Conservation (phyloP, 2,329 filamentous ascomycete genomes). For the Fusarium anthophilum region DNA sequence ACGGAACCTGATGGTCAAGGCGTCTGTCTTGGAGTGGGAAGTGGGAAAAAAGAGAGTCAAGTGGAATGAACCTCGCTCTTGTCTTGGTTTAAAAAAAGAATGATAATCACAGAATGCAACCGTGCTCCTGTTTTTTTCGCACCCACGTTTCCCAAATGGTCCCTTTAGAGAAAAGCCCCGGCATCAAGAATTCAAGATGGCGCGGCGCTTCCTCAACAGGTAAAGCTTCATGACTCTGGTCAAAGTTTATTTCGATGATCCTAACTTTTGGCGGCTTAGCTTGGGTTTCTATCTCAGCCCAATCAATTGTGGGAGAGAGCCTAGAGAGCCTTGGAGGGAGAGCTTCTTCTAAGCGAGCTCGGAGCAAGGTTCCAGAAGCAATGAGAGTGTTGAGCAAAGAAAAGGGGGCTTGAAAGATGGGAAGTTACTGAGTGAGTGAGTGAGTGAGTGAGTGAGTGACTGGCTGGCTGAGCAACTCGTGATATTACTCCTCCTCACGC, state of each 20-base stretch:
- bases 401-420: not conserved
- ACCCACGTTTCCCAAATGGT: constrained; percentile 1
- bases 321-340: not conserved
- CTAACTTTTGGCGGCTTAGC: constrained; percentile 2
- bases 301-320: not conserved
- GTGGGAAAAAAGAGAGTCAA: not conserved
- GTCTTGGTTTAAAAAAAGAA: not conserved
- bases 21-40: not conserved
- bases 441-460: not conserved
- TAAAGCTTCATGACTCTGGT: constrained; percentile 21
- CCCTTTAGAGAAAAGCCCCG: constrained; percentile 21
- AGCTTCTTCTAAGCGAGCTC: not conserved
- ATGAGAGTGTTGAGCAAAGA: not conserved
- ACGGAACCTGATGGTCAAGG: not conserved
- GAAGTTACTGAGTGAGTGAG: not conserved
- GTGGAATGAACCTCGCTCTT: not conserved
- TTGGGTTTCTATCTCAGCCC: constrained; percentile 19
- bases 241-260: constrained; percentile 36
- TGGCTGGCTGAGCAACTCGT: not conserved
- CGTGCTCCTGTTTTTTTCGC: constrained; percentile 1
- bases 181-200: constrained; percentile 10
- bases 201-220: constrained; percentile 36
- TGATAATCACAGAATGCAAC: not conserved
- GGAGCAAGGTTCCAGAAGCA: not conserved
- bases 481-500: not conserved